Percentiles rank a stretch among this genome's conserved stretches.
Conservation (phyloP, 129 eudicot species). For the Flaveria ramosissima region DNA sequence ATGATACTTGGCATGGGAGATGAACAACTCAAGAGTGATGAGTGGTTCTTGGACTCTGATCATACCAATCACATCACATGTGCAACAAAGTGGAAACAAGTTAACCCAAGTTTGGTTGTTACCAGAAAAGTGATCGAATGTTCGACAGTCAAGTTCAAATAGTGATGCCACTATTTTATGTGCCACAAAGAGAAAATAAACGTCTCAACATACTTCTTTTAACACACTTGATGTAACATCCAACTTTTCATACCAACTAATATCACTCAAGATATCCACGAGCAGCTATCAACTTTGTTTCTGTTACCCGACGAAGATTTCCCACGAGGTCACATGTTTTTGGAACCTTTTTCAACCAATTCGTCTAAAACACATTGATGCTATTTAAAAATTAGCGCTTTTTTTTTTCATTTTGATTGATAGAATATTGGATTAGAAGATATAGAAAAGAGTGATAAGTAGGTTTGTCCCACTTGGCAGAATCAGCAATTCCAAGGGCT, state of each 20-base stretch:
- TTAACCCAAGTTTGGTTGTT: background rate
- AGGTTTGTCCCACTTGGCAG: slow-evolving; percentile 11
- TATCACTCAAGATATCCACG: too few species aligned
- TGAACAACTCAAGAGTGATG: background rate
- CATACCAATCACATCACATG: background rate
- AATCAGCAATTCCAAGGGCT: too few species aligned
- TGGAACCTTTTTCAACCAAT: background rate
- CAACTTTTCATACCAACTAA: too few species aligned
- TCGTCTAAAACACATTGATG: too few species aligned
- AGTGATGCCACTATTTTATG: background rate
- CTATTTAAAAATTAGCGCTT: too few species aligned
- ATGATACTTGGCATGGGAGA: background rate
- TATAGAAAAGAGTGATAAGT: background rate
- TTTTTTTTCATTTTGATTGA: background rate
- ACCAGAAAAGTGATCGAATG: background rate
- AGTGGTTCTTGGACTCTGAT: background rate
- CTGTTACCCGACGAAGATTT: too few species aligned
- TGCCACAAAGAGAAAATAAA: background rate
- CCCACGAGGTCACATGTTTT: background rate
- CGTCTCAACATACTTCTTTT: too few species aligned
- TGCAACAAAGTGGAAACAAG: too few species aligned
- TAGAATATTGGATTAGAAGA: background rate
- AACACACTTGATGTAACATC: background rate
- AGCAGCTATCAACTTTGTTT: background rate
- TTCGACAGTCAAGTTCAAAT: background rate